phyloP scores from a whole-genome alignment of 257 asterid genomes.

The Jasminum sambac region DNA sequence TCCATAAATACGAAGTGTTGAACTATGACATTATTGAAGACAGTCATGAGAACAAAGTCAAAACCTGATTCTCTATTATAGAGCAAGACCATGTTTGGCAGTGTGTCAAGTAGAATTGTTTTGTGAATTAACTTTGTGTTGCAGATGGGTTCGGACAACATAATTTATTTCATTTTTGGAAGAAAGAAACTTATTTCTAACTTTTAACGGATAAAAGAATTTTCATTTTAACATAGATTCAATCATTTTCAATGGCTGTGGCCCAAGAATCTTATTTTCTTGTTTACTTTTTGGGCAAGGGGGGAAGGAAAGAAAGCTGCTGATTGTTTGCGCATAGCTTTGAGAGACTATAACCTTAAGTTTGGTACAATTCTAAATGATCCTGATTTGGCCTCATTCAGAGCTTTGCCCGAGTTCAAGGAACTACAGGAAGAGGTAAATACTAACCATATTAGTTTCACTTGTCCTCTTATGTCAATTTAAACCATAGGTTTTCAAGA shows the following conservation, averaged over 20 bases:
- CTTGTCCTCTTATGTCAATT: conserved; percentile 8
- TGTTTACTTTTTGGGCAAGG: conserved; percentile 51
- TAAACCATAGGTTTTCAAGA: not conserved
- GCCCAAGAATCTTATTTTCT: conserved; percentile 31
- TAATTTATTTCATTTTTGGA: not conserved
- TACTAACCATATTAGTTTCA: not conserved
- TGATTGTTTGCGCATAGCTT: conserved; percentile 87
- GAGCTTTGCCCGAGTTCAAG: conserved; percentile 89
- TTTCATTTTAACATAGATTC: too few species aligned
- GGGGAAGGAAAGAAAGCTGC: conserved; percentile 93
- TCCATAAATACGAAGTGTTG: not conserved
- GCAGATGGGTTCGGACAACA: not conserved
- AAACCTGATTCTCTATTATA: not conserved
- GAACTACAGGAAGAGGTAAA: conserved; percentile 93
- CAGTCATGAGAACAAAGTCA: not conserved
- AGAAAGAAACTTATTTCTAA: not conserved
- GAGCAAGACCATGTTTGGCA: not conserved
- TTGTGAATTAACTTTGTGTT: not conserved
- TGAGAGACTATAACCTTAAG: conserved; percentile 78
- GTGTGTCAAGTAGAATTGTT: not conserved
- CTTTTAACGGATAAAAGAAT: too few species aligned
- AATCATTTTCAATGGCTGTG: conserved; percentile 17
- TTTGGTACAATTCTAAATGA: conserved; percentile 90
- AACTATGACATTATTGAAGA: not conserved
- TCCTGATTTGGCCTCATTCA: conserved; percentile 96